Evolutionary conservation across 345 rosid genomes (phyloP), one percentile per base, ranked within the genome.

Genomic region (Combretum micranthum): DNA sequence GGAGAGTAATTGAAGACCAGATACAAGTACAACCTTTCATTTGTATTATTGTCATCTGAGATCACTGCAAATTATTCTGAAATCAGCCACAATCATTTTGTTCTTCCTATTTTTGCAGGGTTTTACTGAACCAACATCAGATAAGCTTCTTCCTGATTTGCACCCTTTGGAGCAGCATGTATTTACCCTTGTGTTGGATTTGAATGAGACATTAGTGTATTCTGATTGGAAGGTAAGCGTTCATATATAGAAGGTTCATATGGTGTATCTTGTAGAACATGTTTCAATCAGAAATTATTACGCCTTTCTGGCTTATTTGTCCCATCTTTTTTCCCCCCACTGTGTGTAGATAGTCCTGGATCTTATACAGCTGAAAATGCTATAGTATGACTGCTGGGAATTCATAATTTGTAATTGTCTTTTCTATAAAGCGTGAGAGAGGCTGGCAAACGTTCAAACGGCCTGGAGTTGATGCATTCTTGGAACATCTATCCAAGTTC

Each of bases 361-460:
- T 45, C 15, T 45, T 13, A 45, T 45, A 45, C 48, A 13, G 9
- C 9, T 47, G 50, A 18, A 47, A 15, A 15, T 47, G 12, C 17
- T 47, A 15, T 13, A 13, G 9, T 45, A n/a, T n/a, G 17, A 16
- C 22, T 49, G 52, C 19, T 12, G 22, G 22, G 19, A 20, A 47
- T 10, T 16, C 20, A 64, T 50, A 58, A 15, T 62, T 60, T 53
- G 25, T 2, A 7, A 32, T 32, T 32, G 9, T 32, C 10, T 70
- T 60, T 56, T 55, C 47, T 42, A 25, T 65, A 20, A 64, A 92
- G 97, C 92, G 99, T 45, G 99, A 90, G n/a, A 85, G 90, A 77
- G 99, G 99, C 56, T 94, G 99, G 99, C 74, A 95, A 46, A 94
- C 99, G 19, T 94, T 87, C 79, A 94, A 94, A 85, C 74, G 97